Evolutionary conservation across 768 basidiomycete species (phyloP), one percentile per base, ranked within the genome.

Genomic region (Dioszegia hungarica): DNA sequence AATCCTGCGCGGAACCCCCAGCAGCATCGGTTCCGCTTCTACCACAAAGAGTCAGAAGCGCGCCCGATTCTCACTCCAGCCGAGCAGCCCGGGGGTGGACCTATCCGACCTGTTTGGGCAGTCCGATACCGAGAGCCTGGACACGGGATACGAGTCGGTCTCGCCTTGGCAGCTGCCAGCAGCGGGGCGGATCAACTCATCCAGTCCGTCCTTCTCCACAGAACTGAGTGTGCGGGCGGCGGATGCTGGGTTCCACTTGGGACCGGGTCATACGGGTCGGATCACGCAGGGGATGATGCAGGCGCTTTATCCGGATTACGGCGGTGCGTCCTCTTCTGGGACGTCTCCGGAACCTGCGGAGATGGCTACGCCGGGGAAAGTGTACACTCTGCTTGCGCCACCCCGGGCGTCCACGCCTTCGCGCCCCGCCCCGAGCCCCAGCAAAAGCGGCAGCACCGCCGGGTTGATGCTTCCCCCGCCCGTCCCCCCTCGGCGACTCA

Each of bases 391-490:
- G 9, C 60, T 59, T 9, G 61, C 62, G 1, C 62, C 62, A n/a
- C 57, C 62, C 5, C 19, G 44, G n/a, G 62, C 54, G 1, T 36
- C 49, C 34, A 33, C 45, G 6, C 27, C 55, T 17, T 43, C 56
- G 2, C 33, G 44, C 19, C 22, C 47, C 25, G 43, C 25, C 22
- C 45, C 33, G 12, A 37, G 46, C 8, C 40, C 28, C 3, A 51
- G 49, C n/a, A 51, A 38, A n/a, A 17, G 19, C 2, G 11, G 27
- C 10, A 38, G 44, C 15, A 19, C 33, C 10, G 20, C 55, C 15
- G 56, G 63, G 2, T 33, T 68, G 37, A 68, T 68, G 67, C 51
- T 65, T 11, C 67, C 67, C 20, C 67, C 67, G 1, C 61, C 67
- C 15, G 58, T 68, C 15, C 67, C 67, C 1, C 24, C 58, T 5